Base-by-base conservation (phyloP, 768 basidiomycete genomes). In the Rhodotorula diobovata region DNA sequence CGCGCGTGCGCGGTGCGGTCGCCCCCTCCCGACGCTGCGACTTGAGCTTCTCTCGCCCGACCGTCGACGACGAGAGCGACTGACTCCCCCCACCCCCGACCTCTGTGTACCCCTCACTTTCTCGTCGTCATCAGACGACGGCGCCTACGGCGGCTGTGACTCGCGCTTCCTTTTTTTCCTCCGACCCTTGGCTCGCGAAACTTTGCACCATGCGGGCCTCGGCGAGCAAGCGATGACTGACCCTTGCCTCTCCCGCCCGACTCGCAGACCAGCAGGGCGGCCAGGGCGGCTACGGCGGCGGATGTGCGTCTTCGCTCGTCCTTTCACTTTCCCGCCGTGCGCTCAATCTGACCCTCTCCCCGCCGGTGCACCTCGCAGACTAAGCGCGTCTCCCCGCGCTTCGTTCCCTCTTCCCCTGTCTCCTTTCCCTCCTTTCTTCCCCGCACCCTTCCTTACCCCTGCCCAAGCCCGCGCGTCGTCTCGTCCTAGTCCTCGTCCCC, bases 201-300 rank as follows among this genome's bases (percentile, higher is more conserved):
- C 15, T 51, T n/a, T 30, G 32, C 25, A 14, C 28, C 28, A 30
- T 30, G 51, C 51, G 48, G 23, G 34, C 34, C 35, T 34, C 37
- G 39, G 16, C 7, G 8, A 46, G 35, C 39, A 41, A 15, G 2
- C 18, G 21, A 45, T 65, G 45, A 57, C 51, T 12, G 23, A 20
- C 39, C 25, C 25, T 46, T 34, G 20, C 37, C 35, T 30, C 54
- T 21, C 41, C 11, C 41, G 12, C 41, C 41, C 28, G n/a, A 28
- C n/a, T 10, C 20, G 39, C 63, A 63, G 61, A 57, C 55, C 62
- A 56, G 45, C 70, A 66, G 59, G 70, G 70, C 48, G 70, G 60
- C 37, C 70, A 71, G 61, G 70, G 69, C 43, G 69, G 70, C 61
- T 71, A 71, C 70, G 70, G 70, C 51, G 70, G 64, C 53, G 70